These are phyloP conservation scores for Sclerotinia spermophila DNA, from an alignment of 2,329 filamentous ascomycete species.

Conservation along the genomic window DNA sequence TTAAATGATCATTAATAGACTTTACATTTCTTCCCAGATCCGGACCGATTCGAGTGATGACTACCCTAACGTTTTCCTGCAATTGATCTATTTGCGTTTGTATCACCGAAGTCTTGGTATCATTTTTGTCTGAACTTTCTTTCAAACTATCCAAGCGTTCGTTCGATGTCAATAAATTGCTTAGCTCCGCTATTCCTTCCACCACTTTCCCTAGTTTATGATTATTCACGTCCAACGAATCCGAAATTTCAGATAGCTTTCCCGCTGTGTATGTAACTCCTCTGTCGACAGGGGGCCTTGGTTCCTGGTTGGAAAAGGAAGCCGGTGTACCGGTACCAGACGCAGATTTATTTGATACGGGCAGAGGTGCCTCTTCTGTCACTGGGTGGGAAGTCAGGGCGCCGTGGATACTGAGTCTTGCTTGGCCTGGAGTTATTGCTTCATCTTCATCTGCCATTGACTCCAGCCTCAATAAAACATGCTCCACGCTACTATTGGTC, in stretches of 20 bases:
- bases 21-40: slow-evolving; percentile 30
- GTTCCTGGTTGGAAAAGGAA: background rate
- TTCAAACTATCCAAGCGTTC: slow-evolving; percentile 28
- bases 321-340: background rate
- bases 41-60: slow-evolving; percentile 30
- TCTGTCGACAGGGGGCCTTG: background rate
- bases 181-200: slow-evolving; percentile 26
- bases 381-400: slow-evolving; percentile 3
- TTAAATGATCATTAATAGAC: slow-evolving; percentile 26
- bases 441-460: slow-evolving; percentile 22
- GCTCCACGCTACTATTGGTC: slow-evolving; percentile 35
- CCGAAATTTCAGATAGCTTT: slow-evolving; percentile 31
- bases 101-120: slow-evolving; percentile 29
- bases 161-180: slow-evolving; percentile 25
- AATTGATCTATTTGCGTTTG: slow-evolving; percentile 36
- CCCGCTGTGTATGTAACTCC: slow-evolving; percentile 26
- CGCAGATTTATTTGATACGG: background rate
- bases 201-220: slow-evolving; percentile 27
- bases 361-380: background rate
- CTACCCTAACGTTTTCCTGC: slow-evolving; percentile 30
- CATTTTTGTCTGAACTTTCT: slow-evolving; percentile 28
- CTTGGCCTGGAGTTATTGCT: background rate
- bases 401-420: background rate
- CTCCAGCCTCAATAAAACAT: slow-evolving; percentile 31
- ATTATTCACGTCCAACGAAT: slow-evolving; percentile 29